A percentile compares a stretch with the other conserved stretches of the same genome.
Evolutionary conservation across 2,329 filamentous ascomycete genomes (phyloP).

Genomic region (Penicillium italicum): DNA sequence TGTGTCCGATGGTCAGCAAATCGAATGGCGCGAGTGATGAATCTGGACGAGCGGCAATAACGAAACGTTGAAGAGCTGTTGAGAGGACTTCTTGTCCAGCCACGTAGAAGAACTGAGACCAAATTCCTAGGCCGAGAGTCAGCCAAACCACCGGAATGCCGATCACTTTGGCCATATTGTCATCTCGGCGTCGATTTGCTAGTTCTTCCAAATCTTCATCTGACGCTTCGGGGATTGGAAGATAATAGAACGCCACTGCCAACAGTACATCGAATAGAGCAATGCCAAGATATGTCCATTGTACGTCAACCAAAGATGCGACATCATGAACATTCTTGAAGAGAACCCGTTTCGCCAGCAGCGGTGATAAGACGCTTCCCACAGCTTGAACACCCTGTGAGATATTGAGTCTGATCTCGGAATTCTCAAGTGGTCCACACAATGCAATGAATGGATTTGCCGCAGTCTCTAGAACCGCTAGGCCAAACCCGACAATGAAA

Average conservation of each 20-base stretch:
- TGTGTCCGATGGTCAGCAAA: slow-evolving; percentile 54
- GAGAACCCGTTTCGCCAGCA: slow-evolving; percentile 57
- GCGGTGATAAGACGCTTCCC: slow-evolving; percentile 57
- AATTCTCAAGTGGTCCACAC: slow-evolving; percentile 59
- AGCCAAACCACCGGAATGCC: slow-evolving; percentile 54
- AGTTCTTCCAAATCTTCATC: slow-evolving; percentile 58
- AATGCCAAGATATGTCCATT: slow-evolving; percentile 64
- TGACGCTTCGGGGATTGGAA: slow-evolving; percentile 60
- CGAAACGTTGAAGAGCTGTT: slow-evolving; percentile 47
- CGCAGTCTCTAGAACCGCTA: slow-evolving; percentile 58
- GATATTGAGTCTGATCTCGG: slow-evolving; percentile 58
- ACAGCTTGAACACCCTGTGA: slow-evolving; percentile 61
- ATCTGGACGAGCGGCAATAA: slow-evolving; percentile 39
- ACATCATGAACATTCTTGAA: slow-evolving; percentile 51
- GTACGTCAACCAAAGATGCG: slow-evolving; percentile 55
- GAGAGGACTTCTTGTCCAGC: slow-evolving; percentile 58
- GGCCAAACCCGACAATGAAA: slow-evolving; percentile 59
- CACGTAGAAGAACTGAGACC: slow-evolving; percentile 59
- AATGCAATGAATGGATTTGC: slow-evolving; percentile 62
- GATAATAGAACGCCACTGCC: slow-evolving; percentile 58
- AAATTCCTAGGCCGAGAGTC: slow-evolving; percentile 53
- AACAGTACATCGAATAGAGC: slow-evolving; percentile 58
- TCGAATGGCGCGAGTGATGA: slow-evolving; percentile 36
- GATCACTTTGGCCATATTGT: slow-evolving; percentile 46
- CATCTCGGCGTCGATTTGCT: slow-evolving; percentile 50